Base-by-base conservation (phyloP, 148 eudicot genomes). In the Rhododendron kiyosumense region DNA sequence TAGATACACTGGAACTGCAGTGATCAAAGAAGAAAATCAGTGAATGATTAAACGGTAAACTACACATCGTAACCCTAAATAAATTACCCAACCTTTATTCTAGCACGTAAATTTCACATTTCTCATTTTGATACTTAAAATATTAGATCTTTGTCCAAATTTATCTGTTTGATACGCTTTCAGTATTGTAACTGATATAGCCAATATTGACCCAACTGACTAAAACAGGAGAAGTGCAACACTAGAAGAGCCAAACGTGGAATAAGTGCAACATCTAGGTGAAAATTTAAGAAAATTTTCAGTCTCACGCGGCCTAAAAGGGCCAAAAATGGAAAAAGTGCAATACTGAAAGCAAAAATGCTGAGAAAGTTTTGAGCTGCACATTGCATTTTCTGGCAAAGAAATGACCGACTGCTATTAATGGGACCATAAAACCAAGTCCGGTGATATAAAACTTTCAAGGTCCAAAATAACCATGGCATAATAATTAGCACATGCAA, bases 1-100 rank as follows among this genome's bases (percentile, higher is more conserved):
- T 34, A 93, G 88, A 65, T 88, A 92, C 18, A 92, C 94, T 67
- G 94, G 94, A 80, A 92, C 96, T 93, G 91, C 78, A 76, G 38
- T 57, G 28, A 61, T 69, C 28, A 14, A 54, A 65, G 22, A 46
- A 41, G 78, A 51, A 69, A 43, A 43, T 67, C 30, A 77, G 13
- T 54, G 14, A 22, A 51, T 43, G 30, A 26, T 26, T 15, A 80
- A 20, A 20, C 51, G 41, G 38, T 30, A 5, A 71, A 71, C 8
- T 71, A 67, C 74, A 10, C 74, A 67, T 26, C 74, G 15, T 67
- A 67, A 67, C 15, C 32, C 32, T 3, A 3, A 67, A 10, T 67
- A 26, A 67, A 67, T 67, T 26, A 67, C 28, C 73, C 73, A 67
- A 26, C 73, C 73, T n/a, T 67, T 9, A 3, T 26, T 3, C 2